Percentiles rank a stretch among this genome's conserved stretches.
Evolutionary conservation across 106 monocot species (phyloP).

Genomic region (Hemerocallis citrina): DNA sequence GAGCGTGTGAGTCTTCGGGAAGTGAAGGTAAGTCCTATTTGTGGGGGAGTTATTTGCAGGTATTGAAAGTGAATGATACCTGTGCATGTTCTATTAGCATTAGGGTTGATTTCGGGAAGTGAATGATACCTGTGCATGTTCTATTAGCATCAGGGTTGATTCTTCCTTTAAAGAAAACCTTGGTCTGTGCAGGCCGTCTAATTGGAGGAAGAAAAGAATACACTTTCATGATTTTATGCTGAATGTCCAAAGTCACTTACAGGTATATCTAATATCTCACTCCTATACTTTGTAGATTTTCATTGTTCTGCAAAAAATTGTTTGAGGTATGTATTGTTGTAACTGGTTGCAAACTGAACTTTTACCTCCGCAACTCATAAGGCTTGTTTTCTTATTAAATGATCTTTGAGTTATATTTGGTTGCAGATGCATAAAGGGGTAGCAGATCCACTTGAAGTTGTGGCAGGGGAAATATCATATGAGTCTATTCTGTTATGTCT

Average conservation of each 20-base stretch:
- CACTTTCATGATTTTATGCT: constrained; percentile 99
- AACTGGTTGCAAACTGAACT: too few relatives aligned
- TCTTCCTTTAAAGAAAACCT: too few relatives aligned
- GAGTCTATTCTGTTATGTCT: constrained; percentile 91
- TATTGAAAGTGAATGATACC: too few relatives aligned
- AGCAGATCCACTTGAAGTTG: constrained; percentile 94
- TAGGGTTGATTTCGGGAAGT: too few relatives aligned
- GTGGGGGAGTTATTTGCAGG: too few relatives aligned
- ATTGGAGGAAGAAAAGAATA: constrained; percentile 95
- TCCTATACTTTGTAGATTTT: too few relatives aligned
- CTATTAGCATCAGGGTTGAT: too few relatives aligned
- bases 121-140: too few relatives aligned
- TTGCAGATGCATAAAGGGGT: constrained; percentile 93
- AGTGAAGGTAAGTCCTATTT: too few relatives aligned
- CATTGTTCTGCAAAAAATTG: background rate
- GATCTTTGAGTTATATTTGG: background rate
- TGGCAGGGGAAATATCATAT: constrained; percentile 94
- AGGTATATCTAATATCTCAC: constrained; percentile 49
- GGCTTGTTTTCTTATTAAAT: background rate
- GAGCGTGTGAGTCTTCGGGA: too few relatives aligned
- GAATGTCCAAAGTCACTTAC: constrained; percentile 86
- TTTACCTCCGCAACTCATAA: background rate
- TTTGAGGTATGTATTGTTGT: background rate
- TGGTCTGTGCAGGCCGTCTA: constrained; percentile 53
- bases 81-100: too few relatives aligned